Percentiles rank a stretch among this genome's conserved stretches.
These are phyloP conservation scores for Ceriops zippeliana DNA, from an alignment of 345 rosid species.

Conservation along the genomic window DNA sequence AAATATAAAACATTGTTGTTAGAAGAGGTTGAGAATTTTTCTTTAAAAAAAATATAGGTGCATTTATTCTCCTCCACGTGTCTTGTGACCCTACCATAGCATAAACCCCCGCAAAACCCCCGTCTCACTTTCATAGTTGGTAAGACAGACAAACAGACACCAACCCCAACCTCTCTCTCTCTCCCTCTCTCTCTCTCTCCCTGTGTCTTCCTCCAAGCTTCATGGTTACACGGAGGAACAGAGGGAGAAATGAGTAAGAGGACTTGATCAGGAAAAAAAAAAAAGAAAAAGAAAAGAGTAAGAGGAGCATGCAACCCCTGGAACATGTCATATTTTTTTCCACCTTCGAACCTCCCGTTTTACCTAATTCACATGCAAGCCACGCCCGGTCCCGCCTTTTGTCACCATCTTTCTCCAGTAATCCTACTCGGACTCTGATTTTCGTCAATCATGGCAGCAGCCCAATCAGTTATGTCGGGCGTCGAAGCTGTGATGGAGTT, in stretches of 20 bases:
- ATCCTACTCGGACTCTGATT: not conserved
- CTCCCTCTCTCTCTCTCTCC: conserved; percentile 17
- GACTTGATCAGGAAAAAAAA: not conserved
- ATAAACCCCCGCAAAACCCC: conserved; percentile 10
- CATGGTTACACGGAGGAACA: conserved; percentile 39
- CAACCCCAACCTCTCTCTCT: too few relatives aligned
- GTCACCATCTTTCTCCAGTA: not conserved
- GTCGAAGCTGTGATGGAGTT: conserved; percentile 60
- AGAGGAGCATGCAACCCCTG: conserved; percentile 41
- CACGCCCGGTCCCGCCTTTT: conserved; percentile 3
- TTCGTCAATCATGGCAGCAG: conserved; percentile 30
- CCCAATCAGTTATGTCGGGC: conserved; percentile 28
- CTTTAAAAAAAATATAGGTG: not conserved
- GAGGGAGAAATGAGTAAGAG: conserved; percentile 7
- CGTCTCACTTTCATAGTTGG: conserved; percentile 48
- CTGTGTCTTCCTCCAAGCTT: conserved; percentile 28
- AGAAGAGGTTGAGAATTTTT: too few relatives aligned
- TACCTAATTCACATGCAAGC: conserved; percentile 37
- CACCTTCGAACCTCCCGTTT: conserved; percentile 33
- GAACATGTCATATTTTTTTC: conserved; percentile 30
- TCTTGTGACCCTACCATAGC: not conserved
- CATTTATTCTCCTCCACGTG: conserved; percentile 14
- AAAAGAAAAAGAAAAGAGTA: not conserved
- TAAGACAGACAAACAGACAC: conserved; percentile 35
- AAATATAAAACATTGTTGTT: too few relatives aligned